Evolutionary conservation across 768 basidiomycete genomes (phyloP), one percentile per base, ranked within the genome.

Genomic region (Leucosporidium yakuticum): DNA sequence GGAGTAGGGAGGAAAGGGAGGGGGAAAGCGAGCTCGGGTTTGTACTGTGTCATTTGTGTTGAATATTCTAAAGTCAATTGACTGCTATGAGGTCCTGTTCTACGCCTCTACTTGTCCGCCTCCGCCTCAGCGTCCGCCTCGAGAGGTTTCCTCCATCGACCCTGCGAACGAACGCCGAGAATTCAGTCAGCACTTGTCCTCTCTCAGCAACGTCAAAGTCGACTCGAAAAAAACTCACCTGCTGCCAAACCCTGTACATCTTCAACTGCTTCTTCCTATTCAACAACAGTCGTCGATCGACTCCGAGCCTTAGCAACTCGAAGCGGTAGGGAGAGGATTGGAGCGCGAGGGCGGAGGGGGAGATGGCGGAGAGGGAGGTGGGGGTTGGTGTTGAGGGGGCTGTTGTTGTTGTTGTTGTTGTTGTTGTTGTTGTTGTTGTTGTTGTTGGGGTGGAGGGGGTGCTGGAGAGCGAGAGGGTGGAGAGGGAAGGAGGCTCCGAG

Each of bases 221-320:
- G 23, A 39, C 4, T 23, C 5, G 14, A 15, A 44, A 15, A 44
- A 59, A 25, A 48, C 25, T 39, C 15, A 60, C 62, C 79, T 94
- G 91, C 86, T 93, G 86, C 91, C 91, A 95, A 0, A 93, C 88
- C 56, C 96, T 83, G 77, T 95, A 97, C 96, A 99, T 99, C 79
- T 95, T 95, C 60, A 96, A 80, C 79, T 93, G 89, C 67, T 90
- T 82, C 80, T 96, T 97, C 56, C 96, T 83, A 76, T 99, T 99
- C 62, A 99, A 87, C 54, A 98, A 82, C 64, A 99, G 79, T 53
- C 96, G 83, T 11, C 93, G 82, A 80, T 99, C 96, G 9, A 93
- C 85, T 3, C 92, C 93, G 3, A 98, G 83, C 75, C 91, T 89
- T 64, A 87, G 85, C n/a, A 85, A 83, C n/a, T 81, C 76, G 78